A percentile compares a stretch with the other conserved stretches of the same genome.
Evolutionary conservation across 116 monocot genomes (phyloP).

Genomic region (Iris pallida): DNA sequence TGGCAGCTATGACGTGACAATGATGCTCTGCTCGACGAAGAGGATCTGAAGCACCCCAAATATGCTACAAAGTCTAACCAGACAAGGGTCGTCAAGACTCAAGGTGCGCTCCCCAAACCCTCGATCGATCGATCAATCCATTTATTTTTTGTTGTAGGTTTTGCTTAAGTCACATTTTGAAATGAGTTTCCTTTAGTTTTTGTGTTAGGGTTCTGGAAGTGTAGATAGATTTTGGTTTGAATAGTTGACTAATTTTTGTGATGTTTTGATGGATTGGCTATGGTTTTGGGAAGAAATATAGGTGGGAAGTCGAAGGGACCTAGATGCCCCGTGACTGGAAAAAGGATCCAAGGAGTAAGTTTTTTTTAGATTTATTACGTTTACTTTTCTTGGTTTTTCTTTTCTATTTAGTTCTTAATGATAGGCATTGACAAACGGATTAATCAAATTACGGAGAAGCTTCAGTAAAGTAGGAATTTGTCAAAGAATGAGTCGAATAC

Average conservation of each 20-base stretch:
- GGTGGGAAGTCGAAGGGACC: slow-evolving; percentile 34
- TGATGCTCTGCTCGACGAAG: no score
- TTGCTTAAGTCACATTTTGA: not conserved
- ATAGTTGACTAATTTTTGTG: not conserved
- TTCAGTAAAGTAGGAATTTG: no score
- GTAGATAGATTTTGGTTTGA: not conserved
- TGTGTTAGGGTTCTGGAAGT: not conserved
- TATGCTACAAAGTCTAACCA: slow-evolving; percentile 78
- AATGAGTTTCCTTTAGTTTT: not conserved
- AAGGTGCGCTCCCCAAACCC: slow-evolving; percentile 18
- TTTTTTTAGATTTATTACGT: no score
- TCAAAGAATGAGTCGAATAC: no score
- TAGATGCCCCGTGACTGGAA: slow-evolving; percentile 27
- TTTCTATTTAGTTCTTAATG: no score
- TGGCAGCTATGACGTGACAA: no score
- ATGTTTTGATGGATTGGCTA: not conserved
- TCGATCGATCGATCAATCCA: not conserved
- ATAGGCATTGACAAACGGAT: no score
- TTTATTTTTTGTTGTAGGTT: not conserved
- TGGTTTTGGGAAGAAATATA: not conserved
- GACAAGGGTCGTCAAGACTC: slow-evolving; percentile 61
- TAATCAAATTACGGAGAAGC: no score
- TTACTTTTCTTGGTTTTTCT: no score
- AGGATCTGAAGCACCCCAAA: slow-evolving; percentile 56
- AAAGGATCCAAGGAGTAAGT: slow-evolving; percentile 31